A percentile compares a stretch with the other conserved stretches of the same genome.
Conservation (phyloP, 2,329 filamentous ascomycete species). For the Sporothrix globosa region DNA sequence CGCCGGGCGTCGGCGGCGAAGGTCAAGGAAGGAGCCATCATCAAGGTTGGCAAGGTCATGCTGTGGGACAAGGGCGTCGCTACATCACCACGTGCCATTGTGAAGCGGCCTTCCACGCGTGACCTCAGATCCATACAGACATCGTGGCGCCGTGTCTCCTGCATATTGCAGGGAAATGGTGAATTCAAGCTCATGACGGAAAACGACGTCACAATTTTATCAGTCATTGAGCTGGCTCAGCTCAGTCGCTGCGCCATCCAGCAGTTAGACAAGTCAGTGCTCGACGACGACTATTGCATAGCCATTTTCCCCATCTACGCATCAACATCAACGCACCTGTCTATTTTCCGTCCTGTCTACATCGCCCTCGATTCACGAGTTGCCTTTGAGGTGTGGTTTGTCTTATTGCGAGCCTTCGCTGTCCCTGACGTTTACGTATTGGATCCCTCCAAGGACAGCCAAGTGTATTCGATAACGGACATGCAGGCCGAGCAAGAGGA, state of each 20-base stretch:
- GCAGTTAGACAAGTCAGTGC: conserved; percentile 82
- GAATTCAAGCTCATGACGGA: conserved; percentile 90
- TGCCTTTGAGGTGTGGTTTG: conserved; percentile 97
- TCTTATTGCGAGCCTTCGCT: conserved; percentile 85
- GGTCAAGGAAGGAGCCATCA: conserved; percentile 75
- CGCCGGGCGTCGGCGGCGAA: conserved; percentile 49
- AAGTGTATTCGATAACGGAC: conserved; percentile 50
- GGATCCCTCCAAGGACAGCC: conserved; percentile 50
- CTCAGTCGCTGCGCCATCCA: conserved; percentile 89
- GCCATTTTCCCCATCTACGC: conserved; percentile 95
- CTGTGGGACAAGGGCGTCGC: conserved; percentile 81
- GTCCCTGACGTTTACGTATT: conserved; percentile 85
- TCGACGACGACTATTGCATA: conserved; percentile 92
- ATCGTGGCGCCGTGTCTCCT: conserved; percentile 86
- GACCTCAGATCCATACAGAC: conserved; percentile 58
- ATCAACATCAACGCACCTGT: conserved; percentile 69
- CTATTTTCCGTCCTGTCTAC: conserved; percentile 84
- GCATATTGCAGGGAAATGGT: conserved; percentile 91
- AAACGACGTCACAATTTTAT: conserved; percentile 76
- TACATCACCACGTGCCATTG: conserved; percentile 58
- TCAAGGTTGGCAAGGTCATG: conserved; percentile 91
- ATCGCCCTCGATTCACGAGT: conserved; percentile 83
- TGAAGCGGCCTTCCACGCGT: conserved; percentile 60
- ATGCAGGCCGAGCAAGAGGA: conserved; percentile 45
- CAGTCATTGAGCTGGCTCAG: conserved; percentile 83